A percentile compares a stretch with the other conserved stretches of the same genome.
Evolutionary conservation across 2,329 filamentous ascomycete species (phyloP).

Genomic region (Hypoxylon sp.): DNA sequence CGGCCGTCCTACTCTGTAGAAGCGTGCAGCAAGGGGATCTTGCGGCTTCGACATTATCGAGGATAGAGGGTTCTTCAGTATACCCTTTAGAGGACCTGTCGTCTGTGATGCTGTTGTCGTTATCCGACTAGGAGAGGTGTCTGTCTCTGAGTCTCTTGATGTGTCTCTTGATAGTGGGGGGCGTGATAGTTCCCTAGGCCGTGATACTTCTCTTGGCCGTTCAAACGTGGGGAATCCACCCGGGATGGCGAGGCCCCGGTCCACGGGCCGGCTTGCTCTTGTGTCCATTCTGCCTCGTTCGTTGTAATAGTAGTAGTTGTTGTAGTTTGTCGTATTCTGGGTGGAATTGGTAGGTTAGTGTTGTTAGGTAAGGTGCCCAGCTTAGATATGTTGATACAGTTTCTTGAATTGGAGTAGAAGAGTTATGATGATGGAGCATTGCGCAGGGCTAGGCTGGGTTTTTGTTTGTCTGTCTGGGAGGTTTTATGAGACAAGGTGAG

Average conservation of each 20-base stretch:
- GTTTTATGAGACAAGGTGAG: conserved; percentile 41
- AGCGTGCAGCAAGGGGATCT: conserved; percentile 44
- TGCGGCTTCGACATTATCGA: conserved; percentile 19
- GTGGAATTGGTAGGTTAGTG: conserved; percentile 35
- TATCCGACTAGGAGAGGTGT: conserved; percentile 39
- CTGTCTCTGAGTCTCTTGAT: conserved; percentile 39
- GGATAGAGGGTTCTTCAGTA: conserved; percentile 41
- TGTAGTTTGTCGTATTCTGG: conserved; percentile 40
- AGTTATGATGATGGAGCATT: conserved; percentile 40
- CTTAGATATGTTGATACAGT: conserved; percentile 26
- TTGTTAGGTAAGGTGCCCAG: conserved; percentile 27
- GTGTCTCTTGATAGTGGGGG: conserved; percentile 12
- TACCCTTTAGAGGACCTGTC: conserved; percentile 39
- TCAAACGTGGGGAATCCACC: conserved; percentile 40
- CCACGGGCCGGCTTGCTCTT: conserved; percentile 36
- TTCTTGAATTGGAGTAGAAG: conserved; percentile 33
- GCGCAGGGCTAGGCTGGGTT: conserved; percentile 33
- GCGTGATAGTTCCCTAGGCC: conserved; percentile 27
- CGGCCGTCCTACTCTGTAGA: conserved; percentile 41
- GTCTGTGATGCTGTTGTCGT: conserved; percentile 32
- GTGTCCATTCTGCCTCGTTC: conserved; percentile 37
- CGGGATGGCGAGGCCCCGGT: conserved; percentile 39
- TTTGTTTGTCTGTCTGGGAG: conserved; percentile 34
- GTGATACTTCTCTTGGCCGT: conserved; percentile 18
- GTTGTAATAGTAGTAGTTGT: conserved; percentile 1